Evolutionary conservation across 192 early-diverging fungal species (phyloP).

Genomic region (Dimargaris xerosporica): DNA sequence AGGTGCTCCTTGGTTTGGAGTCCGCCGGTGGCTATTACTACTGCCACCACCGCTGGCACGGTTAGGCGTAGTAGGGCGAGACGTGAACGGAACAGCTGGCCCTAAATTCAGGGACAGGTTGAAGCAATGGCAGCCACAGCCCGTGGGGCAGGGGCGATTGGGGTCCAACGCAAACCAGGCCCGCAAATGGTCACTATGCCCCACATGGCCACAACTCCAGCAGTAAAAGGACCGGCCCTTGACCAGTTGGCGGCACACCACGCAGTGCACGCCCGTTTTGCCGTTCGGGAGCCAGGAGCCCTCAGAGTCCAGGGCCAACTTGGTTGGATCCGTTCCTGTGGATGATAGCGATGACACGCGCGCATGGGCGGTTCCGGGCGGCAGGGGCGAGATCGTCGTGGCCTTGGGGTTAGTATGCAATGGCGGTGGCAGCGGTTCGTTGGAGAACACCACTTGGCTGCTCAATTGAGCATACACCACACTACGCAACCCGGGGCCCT

Average conservation of each 20-base stretch:
- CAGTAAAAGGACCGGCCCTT: constrained; percentile 5
- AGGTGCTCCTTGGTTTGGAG: too few species aligned
- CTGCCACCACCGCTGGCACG: too few species aligned
- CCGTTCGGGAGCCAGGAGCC: not conserved
- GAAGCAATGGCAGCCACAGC: constrained; percentile 8
- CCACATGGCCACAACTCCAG: not conserved
- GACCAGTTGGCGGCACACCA: constrained; percentile 6
- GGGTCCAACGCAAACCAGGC: not conserved
- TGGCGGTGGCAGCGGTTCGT: not conserved
- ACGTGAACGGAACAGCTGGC: too few species aligned
- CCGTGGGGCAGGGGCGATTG: not conserved
- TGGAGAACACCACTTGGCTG: not conserved
- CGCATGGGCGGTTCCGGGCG: too few species aligned
- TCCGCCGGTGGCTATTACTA: too few species aligned
- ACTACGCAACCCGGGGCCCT: not conserved
- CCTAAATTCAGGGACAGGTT: not conserved
- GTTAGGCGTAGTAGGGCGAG: too few species aligned
- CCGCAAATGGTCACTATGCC: constrained; percentile 4
- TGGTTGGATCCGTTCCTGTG: not conserved
- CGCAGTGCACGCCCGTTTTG: not conserved
- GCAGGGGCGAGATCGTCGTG: too few species aligned
- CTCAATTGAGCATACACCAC: not conserved
- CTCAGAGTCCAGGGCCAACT: not conserved
- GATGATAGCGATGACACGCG: too few species aligned
- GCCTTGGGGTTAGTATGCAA: not conserved